A percentile compares a stretch with the other conserved stretches of the same genome.
These are phyloP conservation scores for Yamadazyma kitorensis DNA, from an alignment of 805 yeast species.

Conservation along the genomic window DNA sequence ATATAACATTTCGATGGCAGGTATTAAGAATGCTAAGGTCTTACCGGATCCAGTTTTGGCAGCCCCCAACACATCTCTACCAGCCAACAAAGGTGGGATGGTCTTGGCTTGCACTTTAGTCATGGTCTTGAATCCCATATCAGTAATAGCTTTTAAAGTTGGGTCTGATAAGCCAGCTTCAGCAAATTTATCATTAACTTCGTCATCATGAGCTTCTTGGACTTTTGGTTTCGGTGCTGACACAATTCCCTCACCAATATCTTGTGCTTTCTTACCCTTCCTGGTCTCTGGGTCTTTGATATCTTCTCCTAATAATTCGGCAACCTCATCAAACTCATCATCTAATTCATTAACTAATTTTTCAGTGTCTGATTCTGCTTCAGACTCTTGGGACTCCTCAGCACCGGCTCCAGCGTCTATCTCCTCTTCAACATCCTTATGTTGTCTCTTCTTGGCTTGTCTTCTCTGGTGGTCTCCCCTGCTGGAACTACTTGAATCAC, in stretches of 20 bases:
- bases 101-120: slow-evolving; percentile 95
- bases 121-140: slow-evolving; percentile 90
- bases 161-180: slow-evolving; percentile 68
- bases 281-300: slow-evolving; percentile 40
- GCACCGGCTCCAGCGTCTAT: slow-evolving; percentile 27
- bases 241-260: slow-evolving; percentile 20
- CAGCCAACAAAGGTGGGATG: slow-evolving; percentile 94
- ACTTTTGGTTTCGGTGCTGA: slow-evolving; percentile 31
- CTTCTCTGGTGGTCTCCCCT: slow-evolving; percentile 2
- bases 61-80: slow-evolving; percentile 97
- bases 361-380: slow-evolving; percentile 34
- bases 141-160: slow-evolving; percentile 74
- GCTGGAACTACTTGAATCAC: background rate
- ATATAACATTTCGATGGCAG: slow-evolving; percentile 90
- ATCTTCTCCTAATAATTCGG: slow-evolving; percentile 47
- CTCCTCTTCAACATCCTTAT: slow-evolving; percentile 9
- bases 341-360: slow-evolving; percentile 53
- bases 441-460: slow-evolving; percentile 1
- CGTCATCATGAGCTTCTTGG: slow-evolving; percentile 26
- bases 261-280: slow-evolving; percentile 17
- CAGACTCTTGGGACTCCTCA: slow-evolving; percentile 21
- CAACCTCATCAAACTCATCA: slow-evolving; percentile 56
- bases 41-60: slow-evolving; percentile 99
- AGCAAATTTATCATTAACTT: slow-evolving; percentile 33
- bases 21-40: slow-evolving; percentile 91